A percentile compares a stretch with the other conserved stretches of the same genome.
Conservation (phyloP, 768 basidiomycete genomes). For the Cystobasidium ongulense region DNA sequence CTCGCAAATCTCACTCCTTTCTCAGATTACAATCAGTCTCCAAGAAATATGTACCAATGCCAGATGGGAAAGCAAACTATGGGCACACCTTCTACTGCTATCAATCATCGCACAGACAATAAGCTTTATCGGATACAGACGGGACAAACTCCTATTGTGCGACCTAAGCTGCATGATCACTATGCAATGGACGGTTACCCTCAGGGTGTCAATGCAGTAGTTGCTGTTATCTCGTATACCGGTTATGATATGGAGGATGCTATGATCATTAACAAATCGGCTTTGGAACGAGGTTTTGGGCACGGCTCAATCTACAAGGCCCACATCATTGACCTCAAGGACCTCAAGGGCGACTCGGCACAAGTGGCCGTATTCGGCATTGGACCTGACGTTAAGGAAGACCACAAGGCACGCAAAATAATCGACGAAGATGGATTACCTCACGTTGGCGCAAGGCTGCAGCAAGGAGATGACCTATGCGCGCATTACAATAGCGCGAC, state of each 20-base stretch:
- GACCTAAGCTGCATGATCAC: constrained; percentile 78
- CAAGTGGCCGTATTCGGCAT: constrained; percentile 70
- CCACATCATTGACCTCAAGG: constrained; percentile 79
- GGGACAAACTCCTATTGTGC: constrained; percentile 88
- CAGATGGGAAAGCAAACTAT: constrained; percentile 99
- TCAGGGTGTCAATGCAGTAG: constrained; percentile 93
- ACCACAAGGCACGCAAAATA: constrained; percentile 51
- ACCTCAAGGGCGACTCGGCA: constrained; percentile 61
- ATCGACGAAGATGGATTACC: constrained; percentile 81
- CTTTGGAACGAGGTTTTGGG: constrained; percentile 93
- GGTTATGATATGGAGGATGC: constrained; percentile 99
- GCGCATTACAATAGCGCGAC: constrained; percentile 81
- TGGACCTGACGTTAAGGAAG: constrained; percentile 58
- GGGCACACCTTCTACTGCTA: constrained; percentile 91
- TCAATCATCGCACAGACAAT: constrained; percentile 91
- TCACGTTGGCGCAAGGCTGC: constrained; percentile 60
- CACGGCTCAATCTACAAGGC: constrained; percentile 97
- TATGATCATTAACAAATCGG: constrained; percentile 98
- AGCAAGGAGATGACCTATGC: constrained; percentile 68
- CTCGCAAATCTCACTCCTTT: constrained; percentile 96
- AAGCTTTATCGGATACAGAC: constrained; percentile 93
- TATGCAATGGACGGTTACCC: constrained; percentile 99
- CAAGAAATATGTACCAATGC: constrained; percentile 51
- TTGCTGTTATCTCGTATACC: constrained; percentile 99
- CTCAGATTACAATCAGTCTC: constrained; percentile 93